Evolutionary conservation across 257 asterid species (phyloP), one percentile per base, ranked within the genome.

Genomic region (Lycium barbarum): DNA sequence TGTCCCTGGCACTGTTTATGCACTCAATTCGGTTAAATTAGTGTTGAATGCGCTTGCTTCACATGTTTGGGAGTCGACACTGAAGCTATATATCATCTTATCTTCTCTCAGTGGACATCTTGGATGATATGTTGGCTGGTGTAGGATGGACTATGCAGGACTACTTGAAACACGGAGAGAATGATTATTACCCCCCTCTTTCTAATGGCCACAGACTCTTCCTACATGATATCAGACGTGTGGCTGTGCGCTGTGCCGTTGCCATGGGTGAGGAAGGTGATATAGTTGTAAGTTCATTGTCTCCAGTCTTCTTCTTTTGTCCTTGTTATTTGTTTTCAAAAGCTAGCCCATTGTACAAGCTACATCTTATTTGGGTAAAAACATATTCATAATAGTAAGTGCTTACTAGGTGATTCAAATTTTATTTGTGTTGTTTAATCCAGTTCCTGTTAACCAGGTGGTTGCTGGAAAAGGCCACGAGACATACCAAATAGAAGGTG

Each of bases 211-310:
- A 96, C 74, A 90, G 98, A 86, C 91, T 96, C 36, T 96, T 96
- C 88, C 84, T 96, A 87, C 98, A 96, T 83, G 98, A 96, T 87
- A 96, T 96, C 79, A 92, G 99, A 89, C 94, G 95, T 18, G 99
- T 96, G 79, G 98, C 98, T 54, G 98, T 96, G 78, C 92, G 99
- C 47, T 96, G 97, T 89, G 99, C 97, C 62, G 97, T 96, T 72
- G 99, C 99, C 59, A 96, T 96, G 98, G 99, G 98, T 9, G 99
- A 96, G 93, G 99, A 96, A 88, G 99, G 99, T 70, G 99, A 96
- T 86, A 87, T 95, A 80, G 98, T 96, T 87, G 99, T 94, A 92
- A 90, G 98, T 94, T 70, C 85, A 47, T 85, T 66, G 45, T 10
- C 63, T 35, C 82, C 57, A n/a, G 8, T 82, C 15, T 38, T 87